Evolutionary conservation across 2,329 filamentous ascomycete genomes (phyloP), one percentile per base, ranked within the genome.

Genomic region (Achaetomium macrosporum): DNA sequence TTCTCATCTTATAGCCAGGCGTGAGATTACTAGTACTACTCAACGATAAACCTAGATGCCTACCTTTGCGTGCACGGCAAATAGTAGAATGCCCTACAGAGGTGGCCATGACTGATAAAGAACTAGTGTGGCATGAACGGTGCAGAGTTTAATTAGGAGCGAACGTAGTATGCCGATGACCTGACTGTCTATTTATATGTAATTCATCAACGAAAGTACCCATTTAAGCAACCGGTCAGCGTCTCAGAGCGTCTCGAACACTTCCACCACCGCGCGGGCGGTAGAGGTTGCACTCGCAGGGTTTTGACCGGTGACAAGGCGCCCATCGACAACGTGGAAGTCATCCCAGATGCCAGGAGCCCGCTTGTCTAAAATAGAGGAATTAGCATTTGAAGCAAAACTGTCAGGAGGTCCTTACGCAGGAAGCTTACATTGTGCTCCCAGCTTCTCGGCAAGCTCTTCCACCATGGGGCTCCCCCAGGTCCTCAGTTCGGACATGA

Each of bases 281-380:
- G 43, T 37, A 12, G 31, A 46, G 2, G 16, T n/a, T 7, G 43
- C 43, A 9, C 43, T 36, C 31, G 43, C 43, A 3, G 43, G 43
- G 31, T 36, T 46, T 7, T 46, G 43, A 6, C 43, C 31, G 2
- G 31, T 46, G 19, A 46, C 43, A 1, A 46, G 33, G 13, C 43
- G 31, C 12, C 43, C 33, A 16, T 36, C 43, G 7, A 46, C 43
- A 46, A 46, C 33, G 16, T 46, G 43, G 13, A 46, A 36, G 31
- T 46, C 31, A 37, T 46, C 43, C 43, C 43, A 46, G 13, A 46
- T 46, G 16, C 43, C 43, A 16, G 31, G 33, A 29, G 43, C 17
- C 3, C 43, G 31, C 19, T 46, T 37, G 43, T 46, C 43, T 36
- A 37, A 2, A 37, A 29, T 13, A 4, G 10, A 37, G 13, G 30